Conservation (phyloP, 2,329 filamentous ascomycete species). For the Ceratocystis destructans region DNA sequence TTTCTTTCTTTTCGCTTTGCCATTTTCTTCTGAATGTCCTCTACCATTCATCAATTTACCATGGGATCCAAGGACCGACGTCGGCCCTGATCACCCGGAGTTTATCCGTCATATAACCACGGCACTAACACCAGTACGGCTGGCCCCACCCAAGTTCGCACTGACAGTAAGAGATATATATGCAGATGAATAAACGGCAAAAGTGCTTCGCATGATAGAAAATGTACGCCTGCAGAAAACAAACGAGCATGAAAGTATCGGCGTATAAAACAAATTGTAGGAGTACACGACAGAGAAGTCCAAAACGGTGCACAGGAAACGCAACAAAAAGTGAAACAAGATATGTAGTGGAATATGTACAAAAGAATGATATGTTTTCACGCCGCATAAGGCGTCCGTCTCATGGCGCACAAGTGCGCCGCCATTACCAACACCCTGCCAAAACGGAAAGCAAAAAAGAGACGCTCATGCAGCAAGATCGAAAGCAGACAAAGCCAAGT, state of each 20-base stretch:
- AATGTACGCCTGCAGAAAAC: no score
- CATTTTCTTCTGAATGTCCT: background rate
- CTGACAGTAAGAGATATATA: no score
- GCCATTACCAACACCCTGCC: background rate
- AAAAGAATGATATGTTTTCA: conserved; percentile 2
- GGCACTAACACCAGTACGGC: background rate
- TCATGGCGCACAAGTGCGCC: background rate
- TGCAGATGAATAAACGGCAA: no score
- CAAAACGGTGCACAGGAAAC: background rate
- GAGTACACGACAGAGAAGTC: background rate
- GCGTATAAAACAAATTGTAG: background rate
- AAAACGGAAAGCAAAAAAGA: background rate
- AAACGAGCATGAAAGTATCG: background rate
- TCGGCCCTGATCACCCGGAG: background rate
- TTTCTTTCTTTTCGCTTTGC: no score
- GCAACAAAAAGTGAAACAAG: conserved; percentile 8
- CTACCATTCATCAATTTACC: background rate
- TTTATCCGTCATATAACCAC: background rate
- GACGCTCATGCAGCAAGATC: background rate
- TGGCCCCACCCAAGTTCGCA: background rate
- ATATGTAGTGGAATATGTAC: conserved; percentile 4
- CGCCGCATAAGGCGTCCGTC: background rate
- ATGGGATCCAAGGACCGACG: background rate
- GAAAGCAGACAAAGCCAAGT: background rate
- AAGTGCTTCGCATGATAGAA: no score